Conservation (phyloP, 2,329 filamentous ascomycete species). For the Seiridium unicorne region DNA sequence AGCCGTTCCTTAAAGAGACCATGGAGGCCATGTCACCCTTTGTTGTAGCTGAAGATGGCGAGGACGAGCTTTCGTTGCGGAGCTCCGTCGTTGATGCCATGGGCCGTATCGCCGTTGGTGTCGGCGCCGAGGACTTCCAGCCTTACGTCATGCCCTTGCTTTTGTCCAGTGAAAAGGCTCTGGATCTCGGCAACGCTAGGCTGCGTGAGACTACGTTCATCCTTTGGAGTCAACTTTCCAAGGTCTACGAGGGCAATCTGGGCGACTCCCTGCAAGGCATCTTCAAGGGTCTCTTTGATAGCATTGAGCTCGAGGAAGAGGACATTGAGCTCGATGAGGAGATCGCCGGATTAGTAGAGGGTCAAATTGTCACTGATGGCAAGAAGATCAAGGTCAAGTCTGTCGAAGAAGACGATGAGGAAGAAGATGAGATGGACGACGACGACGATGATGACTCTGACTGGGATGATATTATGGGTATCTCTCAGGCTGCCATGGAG, state of each 20-base stretch:
- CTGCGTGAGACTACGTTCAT: conserved; percentile 97
- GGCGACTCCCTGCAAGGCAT: conserved; percentile 75
- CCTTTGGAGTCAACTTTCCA: conserved; percentile 90
- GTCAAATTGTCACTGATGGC: conserved; percentile 65
- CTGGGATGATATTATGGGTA: conserved; percentile 79
- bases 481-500: conserved; percentile 88
- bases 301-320: conserved; percentile 84
- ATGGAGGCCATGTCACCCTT: conserved; percentile 88
- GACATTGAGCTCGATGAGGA: conserved; percentile 78
- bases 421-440: conserved; percentile 64
- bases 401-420: conserved; percentile 45
- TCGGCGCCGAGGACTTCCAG: conserved; percentile 83
- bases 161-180: conserved; percentile 86
- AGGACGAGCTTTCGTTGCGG: conserved; percentile 86
- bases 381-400: conserved; percentile 80
- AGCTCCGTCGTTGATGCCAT: conserved; percentile 90
- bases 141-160: conserved; percentile 89
- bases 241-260: conserved; percentile 87
- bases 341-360: conserved; percentile 32
- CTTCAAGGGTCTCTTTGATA: conserved; percentile 77
- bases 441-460: conserved; percentile 84
- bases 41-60: conserved; percentile 80
- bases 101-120: conserved; percentile 86
- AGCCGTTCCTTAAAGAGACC: conserved; percentile 86
- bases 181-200: conserved; percentile 83